phyloP scores from a whole-genome alignment of 1,284 basidiomycete genomes.

The Cryptococcus sp. region DNA sequence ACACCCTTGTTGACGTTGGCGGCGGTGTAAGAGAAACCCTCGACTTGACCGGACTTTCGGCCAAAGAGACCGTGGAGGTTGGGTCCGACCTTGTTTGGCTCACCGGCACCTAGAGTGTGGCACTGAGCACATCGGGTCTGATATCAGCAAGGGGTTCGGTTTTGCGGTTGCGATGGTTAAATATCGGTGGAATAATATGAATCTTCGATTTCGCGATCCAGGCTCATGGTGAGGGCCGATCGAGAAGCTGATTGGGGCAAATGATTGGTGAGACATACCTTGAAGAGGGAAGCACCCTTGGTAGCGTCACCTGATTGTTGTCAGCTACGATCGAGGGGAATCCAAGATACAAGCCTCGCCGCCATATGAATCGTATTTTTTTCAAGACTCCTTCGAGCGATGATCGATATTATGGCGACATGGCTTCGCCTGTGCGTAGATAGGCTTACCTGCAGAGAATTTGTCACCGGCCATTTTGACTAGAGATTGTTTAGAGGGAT shows the following conservation, averaged over 20 bases:
- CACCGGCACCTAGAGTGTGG: slow-evolving; percentile 83
- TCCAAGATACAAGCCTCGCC: background rate
- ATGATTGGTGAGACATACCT: slow-evolving; percentile 40
- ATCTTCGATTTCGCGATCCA: background rate
- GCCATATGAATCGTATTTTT: background rate
- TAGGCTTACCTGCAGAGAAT: slow-evolving; percentile 19
- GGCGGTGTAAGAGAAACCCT: slow-evolving; percentile 86
- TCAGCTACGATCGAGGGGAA: background rate
- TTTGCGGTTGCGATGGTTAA: background rate
- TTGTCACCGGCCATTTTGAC: slow-evolving; percentile 20
- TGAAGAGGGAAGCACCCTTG: slow-evolving; percentile 90
- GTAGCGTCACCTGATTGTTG: slow-evolving; percentile 64
- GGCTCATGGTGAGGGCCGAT: too few relatives aligned
- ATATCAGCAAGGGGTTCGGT: slow-evolving; percentile 1
- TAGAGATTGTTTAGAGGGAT: slow-evolving; percentile 2
- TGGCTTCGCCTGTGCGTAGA: background rate
- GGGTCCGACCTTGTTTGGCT: slow-evolving; percentile 69
- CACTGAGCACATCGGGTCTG: slow-evolving; percentile 93
- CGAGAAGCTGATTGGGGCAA: too few relatives aligned
- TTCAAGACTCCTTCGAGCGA: background rate
- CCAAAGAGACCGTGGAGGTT: slow-evolving; percentile 88
- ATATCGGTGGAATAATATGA: background rate
- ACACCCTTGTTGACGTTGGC: slow-evolving; percentile 97
- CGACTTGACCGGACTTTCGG: slow-evolving; percentile 82
- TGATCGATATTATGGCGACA: background rate